Evolutionary conservation across 148 eudicot genomes (phyloP).

Genomic region (Selenicereus undatus): DNA sequence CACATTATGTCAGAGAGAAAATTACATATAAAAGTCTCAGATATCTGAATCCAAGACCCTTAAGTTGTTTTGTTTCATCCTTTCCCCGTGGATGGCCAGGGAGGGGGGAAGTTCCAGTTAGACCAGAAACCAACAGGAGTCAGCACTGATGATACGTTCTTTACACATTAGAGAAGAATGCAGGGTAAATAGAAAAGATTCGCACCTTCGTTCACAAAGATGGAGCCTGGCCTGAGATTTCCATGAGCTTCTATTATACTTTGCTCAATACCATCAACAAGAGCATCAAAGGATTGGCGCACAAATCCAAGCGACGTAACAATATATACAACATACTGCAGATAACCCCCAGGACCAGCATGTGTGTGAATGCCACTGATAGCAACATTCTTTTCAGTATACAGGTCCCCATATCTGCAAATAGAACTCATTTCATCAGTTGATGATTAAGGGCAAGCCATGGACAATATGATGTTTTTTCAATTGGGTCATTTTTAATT

Average conservation of each 20-base stretch:
- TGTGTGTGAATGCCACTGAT: slow-evolving; percentile 97
- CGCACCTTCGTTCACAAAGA: slow-evolving; percentile 77
- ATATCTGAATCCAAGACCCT: too few species aligned
- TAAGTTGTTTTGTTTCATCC: too few species aligned
- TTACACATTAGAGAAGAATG: too few species aligned
- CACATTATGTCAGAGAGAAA: too few species aligned
- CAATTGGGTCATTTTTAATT: background rate
- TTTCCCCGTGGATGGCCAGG: too few species aligned
- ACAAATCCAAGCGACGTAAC: slow-evolving; percentile 94
- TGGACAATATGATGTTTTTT: background rate
- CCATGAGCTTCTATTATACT: slow-evolving; percentile 82
- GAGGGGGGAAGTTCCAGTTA: too few species aligned
- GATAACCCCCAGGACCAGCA: slow-evolving; percentile 98
- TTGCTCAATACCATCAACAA: slow-evolving; percentile 89
- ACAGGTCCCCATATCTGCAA: slow-evolving; percentile 81
- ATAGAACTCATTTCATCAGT: slow-evolving; percentile 14
- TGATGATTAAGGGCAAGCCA: background rate
- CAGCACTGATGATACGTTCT: too few species aligned
- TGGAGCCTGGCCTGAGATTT: slow-evolving; percentile 83
- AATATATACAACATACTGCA: slow-evolving; percentile 87
- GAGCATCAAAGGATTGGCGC: slow-evolving; percentile 83
- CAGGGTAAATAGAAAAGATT: background rate
- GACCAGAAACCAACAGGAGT: too few species aligned
- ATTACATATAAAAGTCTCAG: too few species aligned
- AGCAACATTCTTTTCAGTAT: slow-evolving; percentile 87